Evolutionary conservation across 805 yeast species (phyloP).

Genomic region (Suhomyces tanzawaensis): DNA sequence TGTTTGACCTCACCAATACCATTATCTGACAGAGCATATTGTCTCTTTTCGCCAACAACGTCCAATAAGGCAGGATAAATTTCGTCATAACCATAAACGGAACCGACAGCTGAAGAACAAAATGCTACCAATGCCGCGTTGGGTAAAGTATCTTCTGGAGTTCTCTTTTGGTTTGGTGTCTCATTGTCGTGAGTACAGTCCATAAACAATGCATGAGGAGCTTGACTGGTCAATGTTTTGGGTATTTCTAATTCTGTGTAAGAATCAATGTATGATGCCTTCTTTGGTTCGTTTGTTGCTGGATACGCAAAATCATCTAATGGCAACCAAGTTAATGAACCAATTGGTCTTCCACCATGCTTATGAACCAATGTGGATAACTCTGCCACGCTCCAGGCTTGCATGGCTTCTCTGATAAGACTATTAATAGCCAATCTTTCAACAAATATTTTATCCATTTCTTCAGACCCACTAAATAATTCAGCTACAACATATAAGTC

Average conservation of each 20-base stretch:
- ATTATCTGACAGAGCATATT: constrained; percentile 47
- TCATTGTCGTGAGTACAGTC: constrained; percentile 98
- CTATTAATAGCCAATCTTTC: constrained; percentile 88
- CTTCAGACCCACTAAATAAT: constrained; percentile 88
- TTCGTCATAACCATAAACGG: constrained; percentile 93
- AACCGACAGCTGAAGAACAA: constrained; percentile 91
- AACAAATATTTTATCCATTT: constrained; percentile 83
- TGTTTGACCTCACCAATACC: constrained; percentile 81
- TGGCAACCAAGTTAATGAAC: constrained; percentile 81
- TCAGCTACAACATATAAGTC: constrained; percentile 92
- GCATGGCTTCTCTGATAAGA: constrained; percentile 95
- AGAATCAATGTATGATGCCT: constrained; percentile 8
- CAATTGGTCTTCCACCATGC: constrained; percentile 95
- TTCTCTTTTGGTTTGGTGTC: constrained; percentile 82
- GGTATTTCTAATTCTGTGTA: constrained; percentile 68
- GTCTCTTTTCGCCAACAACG: constrained; percentile 72
- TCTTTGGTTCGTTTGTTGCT: constrained; percentile 41
- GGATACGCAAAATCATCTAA: constrained; percentile 73
- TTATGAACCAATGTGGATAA: constrained; percentile 81
- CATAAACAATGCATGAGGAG: constrained; percentile 95
- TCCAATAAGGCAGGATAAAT: constrained; percentile 79
- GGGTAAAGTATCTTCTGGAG: constrained; percentile 91
- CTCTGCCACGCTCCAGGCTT: constrained; percentile 86
- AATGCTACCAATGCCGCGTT: constrained; percentile 92
- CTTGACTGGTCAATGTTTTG: constrained; percentile 57